These are phyloP conservation scores for Calocera cornea DNA, from an alignment of 768 basidiomycete species.

Conservation along the genomic window DNA sequence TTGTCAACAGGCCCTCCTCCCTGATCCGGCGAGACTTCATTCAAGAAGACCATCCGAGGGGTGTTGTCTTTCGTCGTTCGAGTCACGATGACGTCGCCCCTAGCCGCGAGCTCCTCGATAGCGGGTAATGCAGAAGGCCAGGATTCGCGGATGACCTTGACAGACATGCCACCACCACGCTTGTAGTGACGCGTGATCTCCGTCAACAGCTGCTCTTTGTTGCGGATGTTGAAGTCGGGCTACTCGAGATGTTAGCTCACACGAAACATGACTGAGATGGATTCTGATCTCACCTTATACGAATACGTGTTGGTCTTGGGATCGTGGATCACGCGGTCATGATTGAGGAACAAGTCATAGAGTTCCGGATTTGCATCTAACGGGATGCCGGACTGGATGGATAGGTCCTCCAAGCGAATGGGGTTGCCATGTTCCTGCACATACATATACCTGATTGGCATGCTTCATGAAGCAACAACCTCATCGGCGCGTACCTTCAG, in stretches of 20 bases:
- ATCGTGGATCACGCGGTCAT: constrained; percentile 68
- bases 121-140: constrained; percentile 79
- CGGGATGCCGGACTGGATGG: constrained; percentile 65
- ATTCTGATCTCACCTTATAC: constrained; percentile 48
- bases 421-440: constrained; percentile 46
- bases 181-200: constrained; percentile 78
- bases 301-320: constrained; percentile 74
- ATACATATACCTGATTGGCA: constrained; percentile 24
- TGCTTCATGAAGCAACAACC: not conserved
- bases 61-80: constrained; percentile 72
- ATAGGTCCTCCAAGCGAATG: constrained; percentile 77
- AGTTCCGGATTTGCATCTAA: constrained; percentile 56
- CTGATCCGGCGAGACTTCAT: constrained; percentile 68
- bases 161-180: constrained; percentile 71
- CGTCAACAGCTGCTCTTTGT: constrained; percentile 66
- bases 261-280: constrained; percentile 9
- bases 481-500: constrained; percentile 46
- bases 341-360: constrained; percentile 66
- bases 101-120: constrained; percentile 79
- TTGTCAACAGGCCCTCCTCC: constrained; percentile 66
- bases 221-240: constrained; percentile 79
- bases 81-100: constrained; percentile 79
- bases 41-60: constrained; percentile 77
- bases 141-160: constrained; percentile 73
- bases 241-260: constrained; percentile 21